Evolutionary conservation across 2,329 filamentous ascomycete genomes (phyloP), one percentile per base, ranked within the genome.

Genomic region (Paraconiothyrium sp.): DNA sequence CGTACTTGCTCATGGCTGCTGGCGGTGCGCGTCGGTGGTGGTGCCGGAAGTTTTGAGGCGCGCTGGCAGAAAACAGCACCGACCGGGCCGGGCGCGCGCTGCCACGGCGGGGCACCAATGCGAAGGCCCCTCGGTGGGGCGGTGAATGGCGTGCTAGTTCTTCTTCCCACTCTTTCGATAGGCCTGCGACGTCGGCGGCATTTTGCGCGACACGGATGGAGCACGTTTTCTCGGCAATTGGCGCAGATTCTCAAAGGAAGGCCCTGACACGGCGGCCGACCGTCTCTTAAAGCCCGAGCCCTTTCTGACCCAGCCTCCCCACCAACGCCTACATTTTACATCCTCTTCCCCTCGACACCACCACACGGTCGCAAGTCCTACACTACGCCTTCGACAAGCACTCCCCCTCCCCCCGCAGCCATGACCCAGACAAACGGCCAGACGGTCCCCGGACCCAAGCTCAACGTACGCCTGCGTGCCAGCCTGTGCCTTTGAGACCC

Each of bases 1-100:
- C 95, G 77, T 94, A 98, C 81, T 97, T 97, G 81, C 92, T 94
- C 93, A 96, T 97, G 67, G 61, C 83, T 62, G 67, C 63, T 51
- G 69, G 56, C 30, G 52, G 13, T 44, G 54, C 46, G 50, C 46
- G 32, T 56, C 51, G 43, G 62, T 43, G 57, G 51, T 30, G 27
- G 56, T 34, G 37, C 52, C 20, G 11, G 49, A 59, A 60, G 37
- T 47, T n/a, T 57, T 24, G 50, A 54, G 37, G 51, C 51, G 51
- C 51, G 2, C 11, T 20, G 35, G 51, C 51, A 43, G 37, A 54
- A 54, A 32, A 32, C 51, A 54, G 34, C 5, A 27, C 4, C 20
- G 35, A 13, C 2, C 1, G 35, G 20, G 34, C 50, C n/a, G 16
- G 8, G 10, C 37, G 8, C 2, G 20, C 22, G n/a, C 22, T 10